Evolutionary conservation across 495 filamentous ascomycete genomes (phyloP), one percentile per base, ranked within the genome.

Genomic region (Aspergillus diversus): DNA sequence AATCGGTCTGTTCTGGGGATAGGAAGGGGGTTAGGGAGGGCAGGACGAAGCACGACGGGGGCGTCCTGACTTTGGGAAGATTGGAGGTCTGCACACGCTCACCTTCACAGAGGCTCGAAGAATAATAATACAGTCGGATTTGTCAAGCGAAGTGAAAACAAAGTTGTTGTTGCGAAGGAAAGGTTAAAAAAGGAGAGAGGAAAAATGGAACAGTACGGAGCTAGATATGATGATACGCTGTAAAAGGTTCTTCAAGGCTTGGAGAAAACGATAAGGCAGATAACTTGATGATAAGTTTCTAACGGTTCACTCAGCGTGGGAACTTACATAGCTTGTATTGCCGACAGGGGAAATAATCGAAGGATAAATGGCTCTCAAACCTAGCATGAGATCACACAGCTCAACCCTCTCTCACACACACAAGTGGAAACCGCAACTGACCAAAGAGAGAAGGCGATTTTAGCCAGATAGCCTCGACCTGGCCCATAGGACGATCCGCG

Each of bases 401-500:
- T 21, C 47, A 27, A 50, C 11, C 39, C 39, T 43, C 39, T 13
- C 39, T 43, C 39, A 7, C 39, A 43, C 21, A 1, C 4, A 43
- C 8, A 15, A 50, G 27, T 7, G 47, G n/a, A n/a, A 50, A 27
- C 21, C 9, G 47, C 5, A 17, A 17, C 47, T 50, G 47, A 1
- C 47, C n/a, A 50, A 50, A 50, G n/a, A 17, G 7, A 31, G 21
- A 17, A 50, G 47, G 27, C 47, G 9, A 8, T 27, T 42, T n/a
- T n/a, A 31, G 47, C 47, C 11, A 50, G 16, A 50, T 50, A 12
- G 47, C 9, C 47, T 50, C n/a, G 47, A 50, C 47, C 16, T 17
- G n/a, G 47, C 47, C 47, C 47, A 50, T 27, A 50, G 47, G 47
- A 50, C 16, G 47, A 50, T 50, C 47, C 7, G n/a, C 16, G 16